Evolutionary conservation across 345 rosid species (phyloP).

Genomic region (Heritiera fomes): DNA sequence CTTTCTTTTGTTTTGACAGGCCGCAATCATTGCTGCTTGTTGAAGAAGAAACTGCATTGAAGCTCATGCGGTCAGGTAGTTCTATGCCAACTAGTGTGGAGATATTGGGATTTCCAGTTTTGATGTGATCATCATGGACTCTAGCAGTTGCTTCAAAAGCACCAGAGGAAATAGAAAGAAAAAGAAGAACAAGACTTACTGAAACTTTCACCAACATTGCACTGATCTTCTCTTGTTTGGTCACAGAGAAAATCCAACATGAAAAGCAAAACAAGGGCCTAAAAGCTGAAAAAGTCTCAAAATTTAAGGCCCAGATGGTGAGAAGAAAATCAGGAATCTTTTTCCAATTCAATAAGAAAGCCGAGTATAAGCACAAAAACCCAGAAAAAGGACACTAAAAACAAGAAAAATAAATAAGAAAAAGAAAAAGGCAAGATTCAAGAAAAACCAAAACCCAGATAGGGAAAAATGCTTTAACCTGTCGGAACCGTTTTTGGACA

Average conservation of each 20-base stretch:
- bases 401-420: neutral
- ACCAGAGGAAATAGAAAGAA: conserved; percentile 30
- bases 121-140: conserved; percentile 26
- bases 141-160: conserved; percentile 37
- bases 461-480: neutral
- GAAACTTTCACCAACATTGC: conserved; percentile 52
- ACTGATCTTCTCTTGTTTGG: conserved; percentile 21
- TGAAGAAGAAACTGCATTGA: conserved; percentile 72
- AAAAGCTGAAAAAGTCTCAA: neutral
- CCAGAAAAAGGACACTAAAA: conserved; percentile 6
- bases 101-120: conserved; percentile 35
- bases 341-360: neutral
- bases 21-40: conserved; percentile 50
- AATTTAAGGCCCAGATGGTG: neutral
- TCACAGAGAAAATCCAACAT: conserved; percentile 24
- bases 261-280: neutral
- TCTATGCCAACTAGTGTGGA: conserved; percentile 61
- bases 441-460: neutral
- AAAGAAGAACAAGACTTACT: conserved; percentile 28
- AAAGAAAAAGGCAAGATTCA: neutral
- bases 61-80: conserved; percentile 57
- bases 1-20: conserved; percentile 39
- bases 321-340: conserved; percentile 1
- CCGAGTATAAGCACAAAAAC: conserved; percentile 1
- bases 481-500: neutral